These are phyloP conservation scores for Ogataea neopini DNA, from an alignment of 805 yeast species.

Conservation along the genomic window DNA sequence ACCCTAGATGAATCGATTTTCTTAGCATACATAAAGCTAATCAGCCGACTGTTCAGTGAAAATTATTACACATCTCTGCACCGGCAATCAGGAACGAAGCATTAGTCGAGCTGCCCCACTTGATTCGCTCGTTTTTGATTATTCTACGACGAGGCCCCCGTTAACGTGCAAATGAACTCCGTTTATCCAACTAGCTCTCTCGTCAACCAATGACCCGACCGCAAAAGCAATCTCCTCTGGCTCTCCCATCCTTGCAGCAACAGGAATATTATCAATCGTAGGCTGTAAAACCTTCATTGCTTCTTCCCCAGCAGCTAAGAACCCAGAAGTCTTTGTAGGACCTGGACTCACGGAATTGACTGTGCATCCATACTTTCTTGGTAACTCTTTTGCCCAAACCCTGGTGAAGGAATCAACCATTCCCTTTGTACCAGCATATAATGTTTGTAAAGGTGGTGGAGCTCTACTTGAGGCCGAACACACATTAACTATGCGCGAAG, in stretches of 20 bases:
- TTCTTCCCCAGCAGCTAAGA: conserved; percentile 12
- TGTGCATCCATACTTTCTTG: conserved; percentile 12
- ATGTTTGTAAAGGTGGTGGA: conserved; percentile 11
- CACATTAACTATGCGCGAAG: conserved; percentile 9
- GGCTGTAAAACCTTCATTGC: conserved; percentile 16
- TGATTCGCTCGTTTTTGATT: background rate
- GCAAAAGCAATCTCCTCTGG: conserved; percentile 14
- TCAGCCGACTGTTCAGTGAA: too few species aligned
- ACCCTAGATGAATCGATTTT: too few species aligned
- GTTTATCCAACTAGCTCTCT: conserved; percentile 14
- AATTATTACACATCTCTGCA: too few species aligned
- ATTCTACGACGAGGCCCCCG: conserved; percentile 14
- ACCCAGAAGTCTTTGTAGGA: conserved; percentile 13
- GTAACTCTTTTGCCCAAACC: conserved; percentile 16
- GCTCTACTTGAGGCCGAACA: conserved; percentile 14
- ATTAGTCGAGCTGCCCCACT: too few species aligned
- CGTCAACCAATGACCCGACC: conserved; percentile 8
- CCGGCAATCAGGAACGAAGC: too few species aligned
- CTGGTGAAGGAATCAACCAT: conserved; percentile 16
- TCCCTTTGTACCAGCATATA: conserved; percentile 14
- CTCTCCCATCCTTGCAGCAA: conserved; percentile 13
- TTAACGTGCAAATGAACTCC: conserved; percentile 14
- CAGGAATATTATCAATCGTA: conserved; percentile 10
- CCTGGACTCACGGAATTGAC: conserved; percentile 16
- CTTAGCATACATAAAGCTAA: too few species aligned